phyloP scores from a whole-genome alignment of 495 filamentous ascomycete genomes.

The Bombardia bombarda region DNA sequence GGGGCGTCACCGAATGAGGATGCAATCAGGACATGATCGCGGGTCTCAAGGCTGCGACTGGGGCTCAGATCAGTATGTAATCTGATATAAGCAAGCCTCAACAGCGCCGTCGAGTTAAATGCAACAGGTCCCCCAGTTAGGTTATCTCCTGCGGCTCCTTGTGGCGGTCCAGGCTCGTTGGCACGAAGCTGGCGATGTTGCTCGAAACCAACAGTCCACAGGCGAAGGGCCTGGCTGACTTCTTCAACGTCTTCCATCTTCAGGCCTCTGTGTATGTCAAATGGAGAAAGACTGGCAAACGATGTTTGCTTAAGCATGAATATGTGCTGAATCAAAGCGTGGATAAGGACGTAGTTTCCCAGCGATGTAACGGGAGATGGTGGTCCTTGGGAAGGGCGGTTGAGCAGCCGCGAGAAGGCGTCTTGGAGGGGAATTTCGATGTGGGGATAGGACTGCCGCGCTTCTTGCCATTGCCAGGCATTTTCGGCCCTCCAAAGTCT shows the following conservation, averaged over 20 bases:
- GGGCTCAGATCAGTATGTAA: constrained; percentile 60
- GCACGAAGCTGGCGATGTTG: constrained; percentile 35
- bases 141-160: constrained; percentile 24
- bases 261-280: constrained; percentile 35
- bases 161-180: constrained; percentile 27
- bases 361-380: constrained; percentile 51
- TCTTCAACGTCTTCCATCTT: constrained; percentile 48
- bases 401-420: constrained; percentile 40
- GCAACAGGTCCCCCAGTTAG: constrained; percentile 52
- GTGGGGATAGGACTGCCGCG: constrained; percentile 30
- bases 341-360: constrained; percentile 60
- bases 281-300: constrained; percentile 33
- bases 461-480: constrained; percentile 43
- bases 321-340: constrained; percentile 62
- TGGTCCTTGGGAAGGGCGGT: constrained; percentile 34
- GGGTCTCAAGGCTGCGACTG: constrained; percentile 51
- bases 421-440: constrained; percentile 43
- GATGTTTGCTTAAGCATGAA: constrained; percentile 57
- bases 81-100: constrained; percentile 59
- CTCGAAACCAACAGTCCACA: constrained; percentile 59
- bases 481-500: constrained; percentile 45
- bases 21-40: constrained; percentile 54
- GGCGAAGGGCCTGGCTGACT: constrained; percentile 49
- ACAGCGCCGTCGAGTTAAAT: constrained; percentile 59
- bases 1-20: constrained; percentile 50